Percentiles rank a stretch among this genome's conserved stretches.
Conservation (phyloP, 1,284 basidiomycete genomes). For the Hemileccinum hortonii region DNA sequence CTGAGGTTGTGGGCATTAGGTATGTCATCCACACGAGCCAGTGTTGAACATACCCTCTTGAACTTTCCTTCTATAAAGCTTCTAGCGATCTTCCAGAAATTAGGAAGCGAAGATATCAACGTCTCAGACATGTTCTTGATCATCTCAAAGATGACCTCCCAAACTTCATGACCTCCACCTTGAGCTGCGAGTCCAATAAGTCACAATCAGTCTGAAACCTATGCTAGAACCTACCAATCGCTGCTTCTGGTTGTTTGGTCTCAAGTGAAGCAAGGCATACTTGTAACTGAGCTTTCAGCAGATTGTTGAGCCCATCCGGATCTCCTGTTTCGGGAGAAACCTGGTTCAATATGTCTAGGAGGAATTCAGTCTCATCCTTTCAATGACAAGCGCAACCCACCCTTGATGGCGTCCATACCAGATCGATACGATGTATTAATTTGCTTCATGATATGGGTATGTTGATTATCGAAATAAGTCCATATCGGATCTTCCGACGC, state of each 20-base stretch:
- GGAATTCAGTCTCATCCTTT: constrained; percentile 11
- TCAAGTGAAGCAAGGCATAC: constrained; percentile 58
- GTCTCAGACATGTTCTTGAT: constrained; percentile 71
- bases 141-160: constrained; percentile 77
- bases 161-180: constrained; percentile 68
- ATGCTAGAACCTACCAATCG: constrained; percentile 53
- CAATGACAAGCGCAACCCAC: constrained; percentile 40
- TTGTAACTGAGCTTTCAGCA: constrained; percentile 57
- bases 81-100: constrained; percentile 92
- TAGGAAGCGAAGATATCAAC: constrained; percentile 75
- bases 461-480: constrained; percentile 93
- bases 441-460: constrained; percentile 78
- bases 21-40: neutral
- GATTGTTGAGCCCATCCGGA: constrained; percentile 40
- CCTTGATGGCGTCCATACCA: constrained; percentile 53
- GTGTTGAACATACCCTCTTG: constrained; percentile 59
- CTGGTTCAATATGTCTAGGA: constrained; percentile 46
- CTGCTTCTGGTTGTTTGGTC: constrained; percentile 59
- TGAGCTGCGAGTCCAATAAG: constrained; percentile 38
- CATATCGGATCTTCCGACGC: constrained; percentile 86
- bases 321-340: constrained; percentile 35
- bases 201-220: neutral
- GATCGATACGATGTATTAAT: constrained; percentile 71
- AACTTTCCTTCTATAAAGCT: constrained; percentile 91
- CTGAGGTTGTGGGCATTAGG: constrained; percentile 14